phyloP scores from a whole-genome alignment of 192 early-diverging fungal genomes.

The Entomortierella lignicola region DNA sequence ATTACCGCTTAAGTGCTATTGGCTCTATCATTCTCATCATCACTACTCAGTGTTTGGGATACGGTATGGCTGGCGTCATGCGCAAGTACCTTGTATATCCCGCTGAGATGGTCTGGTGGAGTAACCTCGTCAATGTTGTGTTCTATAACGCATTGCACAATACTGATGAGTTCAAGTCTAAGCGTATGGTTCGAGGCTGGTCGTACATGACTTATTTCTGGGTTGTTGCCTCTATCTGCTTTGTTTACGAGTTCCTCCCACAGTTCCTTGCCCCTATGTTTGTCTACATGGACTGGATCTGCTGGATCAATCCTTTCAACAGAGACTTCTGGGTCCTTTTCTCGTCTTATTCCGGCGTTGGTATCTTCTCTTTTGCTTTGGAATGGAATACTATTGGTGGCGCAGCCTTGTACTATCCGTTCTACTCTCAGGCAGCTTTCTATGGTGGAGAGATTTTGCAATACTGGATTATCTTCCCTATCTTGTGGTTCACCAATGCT shows the following conservation, averaged over 20 bases:
- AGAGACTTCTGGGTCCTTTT: no score
- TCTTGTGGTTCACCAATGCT: no score
- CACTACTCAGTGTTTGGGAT: slow-evolving; percentile 71
- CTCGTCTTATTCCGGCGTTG: slow-evolving; percentile 55
- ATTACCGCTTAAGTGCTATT: slow-evolving; percentile 61
- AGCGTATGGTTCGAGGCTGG: slow-evolving; percentile 61
- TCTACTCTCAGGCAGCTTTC: no score
- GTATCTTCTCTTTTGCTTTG: slow-evolving; percentile 71
- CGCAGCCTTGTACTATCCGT: no score
- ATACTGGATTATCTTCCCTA: no score
- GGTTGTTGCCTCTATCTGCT: slow-evolving; percentile 55
- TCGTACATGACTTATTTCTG: slow-evolving; percentile 49
- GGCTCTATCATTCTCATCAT: slow-evolving; percentile 69
- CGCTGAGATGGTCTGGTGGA: slow-evolving; percentile 88
- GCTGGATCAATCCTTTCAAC: slow-evolving; percentile 42
- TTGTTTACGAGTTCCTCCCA: slow-evolving; percentile 50
- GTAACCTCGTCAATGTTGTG: slow-evolving; percentile 69
- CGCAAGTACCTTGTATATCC: slow-evolving; percentile 89
- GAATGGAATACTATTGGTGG: slow-evolving; percentile 71
- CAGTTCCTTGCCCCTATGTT: slow-evolving; percentile 55
- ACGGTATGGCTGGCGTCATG: slow-evolving; percentile 75
- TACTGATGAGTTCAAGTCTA: no score
- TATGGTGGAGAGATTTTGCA: no score
- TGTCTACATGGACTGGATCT: slow-evolving; percentile 37
- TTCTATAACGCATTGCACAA: slow-evolving; percentile 60